These are phyloP conservation scores for Cladosporium cucumerinum DNA, from an alignment of 2,329 filamentous ascomycete species.

Conservation along the genomic window DNA sequence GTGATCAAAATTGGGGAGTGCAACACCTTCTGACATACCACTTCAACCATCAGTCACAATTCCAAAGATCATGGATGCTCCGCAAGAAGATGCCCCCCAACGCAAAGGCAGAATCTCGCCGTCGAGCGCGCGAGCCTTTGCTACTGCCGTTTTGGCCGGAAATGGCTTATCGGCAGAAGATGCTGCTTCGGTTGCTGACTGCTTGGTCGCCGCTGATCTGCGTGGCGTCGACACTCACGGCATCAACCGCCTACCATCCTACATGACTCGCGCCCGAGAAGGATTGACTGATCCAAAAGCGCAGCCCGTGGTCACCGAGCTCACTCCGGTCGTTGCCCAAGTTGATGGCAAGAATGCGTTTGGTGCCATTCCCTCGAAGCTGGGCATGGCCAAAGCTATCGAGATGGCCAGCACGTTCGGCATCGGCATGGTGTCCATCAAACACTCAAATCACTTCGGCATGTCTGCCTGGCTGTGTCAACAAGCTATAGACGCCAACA, in stretches of 20 bases:
- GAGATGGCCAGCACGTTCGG: constrained; percentile 62
- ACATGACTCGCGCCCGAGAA: constrained; percentile 68
- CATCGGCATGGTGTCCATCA: constrained; percentile 73
- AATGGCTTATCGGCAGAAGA: constrained; percentile 59
- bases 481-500: constrained; percentile 66
- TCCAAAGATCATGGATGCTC: neutral
- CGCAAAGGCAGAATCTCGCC: neutral
- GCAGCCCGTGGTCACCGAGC: constrained; percentile 55
- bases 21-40: neutral
- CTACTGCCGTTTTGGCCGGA: constrained; percentile 54
- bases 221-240: constrained; percentile 78
- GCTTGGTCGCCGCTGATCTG: constrained; percentile 70
- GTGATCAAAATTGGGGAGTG: neutral
- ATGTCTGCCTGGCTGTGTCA: constrained; percentile 81
- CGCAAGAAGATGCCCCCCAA: neutral
- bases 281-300: constrained; percentile 63
- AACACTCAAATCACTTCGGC: constrained; percentile 77
- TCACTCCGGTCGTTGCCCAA: constrained; percentile 69
- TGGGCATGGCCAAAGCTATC: constrained; percentile 65
- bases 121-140: constrained; percentile 41
- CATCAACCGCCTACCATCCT: constrained; percentile 73
- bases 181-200: constrained; percentile 61
- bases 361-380: constrained; percentile 67
- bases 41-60: neutral
- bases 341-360: constrained; percentile 69